Evolutionary conservation across 768 basidiomycete species (phyloP).

Genomic region (Xerocomus brunneocitrinus): DNA sequence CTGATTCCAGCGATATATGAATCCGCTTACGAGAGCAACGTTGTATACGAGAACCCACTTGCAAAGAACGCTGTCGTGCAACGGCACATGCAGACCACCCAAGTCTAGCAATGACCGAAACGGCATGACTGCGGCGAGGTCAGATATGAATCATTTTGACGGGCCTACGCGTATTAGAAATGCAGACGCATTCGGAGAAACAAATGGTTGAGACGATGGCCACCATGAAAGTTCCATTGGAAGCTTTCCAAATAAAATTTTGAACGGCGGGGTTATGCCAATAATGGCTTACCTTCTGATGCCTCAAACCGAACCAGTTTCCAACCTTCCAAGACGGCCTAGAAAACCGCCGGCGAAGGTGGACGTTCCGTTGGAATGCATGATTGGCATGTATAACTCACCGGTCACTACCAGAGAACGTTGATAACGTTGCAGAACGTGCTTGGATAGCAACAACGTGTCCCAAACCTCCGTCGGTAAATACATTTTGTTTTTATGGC

Average conservation of each 20-base stretch:
- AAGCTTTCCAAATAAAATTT: slow-evolving; percentile 14
- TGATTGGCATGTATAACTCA: not conserved
- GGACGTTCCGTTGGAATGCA: not conserved
- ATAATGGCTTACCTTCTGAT: not conserved
- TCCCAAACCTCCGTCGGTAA: not conserved
- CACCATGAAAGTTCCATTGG: slow-evolving; percentile 21
- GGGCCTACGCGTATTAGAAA: not conserved
- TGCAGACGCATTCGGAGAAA: not conserved
- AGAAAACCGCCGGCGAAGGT: not conserved
- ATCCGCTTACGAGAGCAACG: not conserved
- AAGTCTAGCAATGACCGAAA: not conserved
- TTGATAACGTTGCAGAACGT: slow-evolving; percentile 1
- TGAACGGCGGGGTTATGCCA: slow-evolving; percentile 12
- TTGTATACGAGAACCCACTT: slow-evolving; percentile 1
- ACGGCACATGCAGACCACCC: not conserved
- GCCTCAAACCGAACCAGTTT: slow-evolving; percentile 10
- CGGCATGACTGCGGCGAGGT: slow-evolving; percentile 9
- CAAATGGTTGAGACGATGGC: not conserved
- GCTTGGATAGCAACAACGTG: slow-evolving; percentile 10
- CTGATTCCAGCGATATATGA: not conserved
- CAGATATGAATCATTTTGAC: not conserved
- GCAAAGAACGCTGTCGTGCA: not conserved
- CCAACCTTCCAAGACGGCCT: not conserved
- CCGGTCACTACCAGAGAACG: not conserved
- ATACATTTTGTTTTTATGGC: not conserved